Conservation (phyloP, 2,329 filamentous ascomycete genomes). For the Lachnellula hyalina region DNA sequence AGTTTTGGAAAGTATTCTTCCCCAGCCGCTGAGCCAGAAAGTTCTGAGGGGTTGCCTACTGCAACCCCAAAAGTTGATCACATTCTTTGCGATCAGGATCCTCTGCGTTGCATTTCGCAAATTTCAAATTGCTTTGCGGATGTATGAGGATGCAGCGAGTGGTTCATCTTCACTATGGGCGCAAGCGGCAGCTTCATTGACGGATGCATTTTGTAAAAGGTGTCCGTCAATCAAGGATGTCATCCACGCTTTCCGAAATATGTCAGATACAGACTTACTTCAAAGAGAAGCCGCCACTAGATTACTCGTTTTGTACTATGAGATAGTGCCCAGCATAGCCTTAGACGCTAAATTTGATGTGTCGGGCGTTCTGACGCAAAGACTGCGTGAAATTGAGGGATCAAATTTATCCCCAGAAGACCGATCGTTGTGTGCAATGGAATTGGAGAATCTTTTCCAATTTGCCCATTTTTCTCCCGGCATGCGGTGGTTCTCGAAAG, state of each 20-base stretch:
- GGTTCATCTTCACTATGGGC: slow-evolving; percentile 52
- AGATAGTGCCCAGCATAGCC: slow-evolving; percentile 72
- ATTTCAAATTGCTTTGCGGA: slow-evolving; percentile 44
- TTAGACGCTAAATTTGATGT: slow-evolving; percentile 85
- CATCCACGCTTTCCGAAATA: slow-evolving; percentile 66
- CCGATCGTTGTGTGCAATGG: slow-evolving; percentile 57
- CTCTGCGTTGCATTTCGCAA: slow-evolving; percentile 77
- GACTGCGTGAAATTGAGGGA: slow-evolving; percentile 57
- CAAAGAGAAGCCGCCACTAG: slow-evolving; percentile 76
- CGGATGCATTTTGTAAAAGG: slow-evolving; percentile 70
- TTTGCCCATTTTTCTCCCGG: slow-evolving; percentile 76
- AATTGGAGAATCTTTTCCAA: slow-evolving; percentile 74
- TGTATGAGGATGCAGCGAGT: slow-evolving; percentile 38
- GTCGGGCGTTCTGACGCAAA: slow-evolving; percentile 66
- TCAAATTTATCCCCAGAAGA: slow-evolving; percentile 39
- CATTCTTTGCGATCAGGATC: slow-evolving; percentile 77
- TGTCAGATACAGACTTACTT: slow-evolving; percentile 62
- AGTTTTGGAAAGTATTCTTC: slow-evolving; percentile 80
- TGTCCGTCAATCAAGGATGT: slow-evolving; percentile 80
- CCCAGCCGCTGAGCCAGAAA: slow-evolving; percentile 74
- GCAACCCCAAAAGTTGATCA: slow-evolving; percentile 72
- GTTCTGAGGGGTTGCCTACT: slow-evolving; percentile 74
- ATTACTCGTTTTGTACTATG: slow-evolving; percentile 78
- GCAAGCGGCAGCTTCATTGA: slow-evolving; percentile 61
- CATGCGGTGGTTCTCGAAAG: slow-evolving; percentile 87